Conservation (phyloP, 805 yeast genomes). For the Wickerhamomyces subpelliculosus region DNA sequence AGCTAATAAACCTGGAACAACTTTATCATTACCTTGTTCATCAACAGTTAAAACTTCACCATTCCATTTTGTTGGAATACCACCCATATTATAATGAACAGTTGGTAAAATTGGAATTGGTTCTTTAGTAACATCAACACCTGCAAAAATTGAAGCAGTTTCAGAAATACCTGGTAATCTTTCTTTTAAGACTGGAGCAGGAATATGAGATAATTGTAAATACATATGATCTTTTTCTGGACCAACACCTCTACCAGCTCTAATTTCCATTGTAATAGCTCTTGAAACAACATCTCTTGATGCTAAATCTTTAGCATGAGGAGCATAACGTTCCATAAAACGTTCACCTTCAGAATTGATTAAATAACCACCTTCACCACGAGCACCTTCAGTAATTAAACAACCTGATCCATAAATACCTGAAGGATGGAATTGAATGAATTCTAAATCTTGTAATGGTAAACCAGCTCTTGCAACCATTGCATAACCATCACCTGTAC, state of each 20-base stretch:
- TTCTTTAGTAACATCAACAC: conserved; percentile 98
- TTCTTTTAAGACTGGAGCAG: conserved; percentile 85
- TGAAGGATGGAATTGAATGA: conserved; percentile 98
- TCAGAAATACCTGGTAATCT: conserved; percentile 99
- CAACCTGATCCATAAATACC: conserved; percentile 99
- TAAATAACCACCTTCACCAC: conserved; percentile 99
- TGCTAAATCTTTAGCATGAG: conserved; percentile 96
- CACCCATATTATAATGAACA: conserved; percentile 99
- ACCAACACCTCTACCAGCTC: conserved; percentile 99
- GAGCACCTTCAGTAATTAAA: conserved; percentile 97
- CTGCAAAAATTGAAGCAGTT: conserved; percentile 97
- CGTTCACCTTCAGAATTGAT: conserved; percentile 97
- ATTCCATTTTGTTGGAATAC: conserved; percentile 96
- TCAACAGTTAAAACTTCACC: conserved; percentile 89
- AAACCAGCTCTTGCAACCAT: conserved; percentile 98
- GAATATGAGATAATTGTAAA: conserved; percentile 91
- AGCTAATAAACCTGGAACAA: conserved; percentile 89
- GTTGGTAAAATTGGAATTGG: conserved; percentile 98
- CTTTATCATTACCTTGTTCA: conserved; percentile 80
- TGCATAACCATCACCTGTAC: conserved; percentile 99
- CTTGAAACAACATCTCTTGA: conserved; percentile 98
- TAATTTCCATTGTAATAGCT: conserved; percentile 97
- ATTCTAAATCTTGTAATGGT: conserved; percentile 95
- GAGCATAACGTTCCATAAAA: conserved; percentile 99
- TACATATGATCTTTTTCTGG: conserved; percentile 91